A percentile compares a stretch with the other conserved stretches of the same genome.
Conservation (phyloP, 164 flowering plant species). For the Kalanchoe fedtschenkoi region DNA sequence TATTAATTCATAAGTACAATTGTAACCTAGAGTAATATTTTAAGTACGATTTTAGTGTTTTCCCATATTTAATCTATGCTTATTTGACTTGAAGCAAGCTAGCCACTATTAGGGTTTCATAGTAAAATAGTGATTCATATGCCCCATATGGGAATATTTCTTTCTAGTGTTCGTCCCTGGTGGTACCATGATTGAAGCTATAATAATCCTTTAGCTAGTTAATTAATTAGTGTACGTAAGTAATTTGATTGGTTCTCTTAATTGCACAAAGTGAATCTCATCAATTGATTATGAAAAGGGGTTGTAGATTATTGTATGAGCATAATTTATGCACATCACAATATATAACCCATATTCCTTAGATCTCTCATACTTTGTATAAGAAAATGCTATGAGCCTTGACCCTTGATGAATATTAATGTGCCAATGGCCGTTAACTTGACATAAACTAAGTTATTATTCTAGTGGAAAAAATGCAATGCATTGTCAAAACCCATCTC, state of each 20-base stretch:
- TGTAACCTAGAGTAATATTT: too few relatives aligned
- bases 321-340: background rate
- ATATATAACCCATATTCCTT: background rate
- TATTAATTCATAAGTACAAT: too few relatives aligned
- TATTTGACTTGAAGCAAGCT: conserved; percentile 1
- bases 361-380: background rate
- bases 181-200: background rate
- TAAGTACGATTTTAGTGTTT: too few relatives aligned
- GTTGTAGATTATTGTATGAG: background rate
- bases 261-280: conserved; percentile 1
- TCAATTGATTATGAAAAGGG: background rate
- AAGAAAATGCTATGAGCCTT: conserved; percentile 1
- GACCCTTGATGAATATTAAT: background rate
- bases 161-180: background rate
- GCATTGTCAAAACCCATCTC: background rate
- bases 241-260: background rate
- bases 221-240: background rate
- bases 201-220: background rate
- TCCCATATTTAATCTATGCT: background rate
- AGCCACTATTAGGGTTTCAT: background rate
- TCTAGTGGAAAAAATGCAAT: background rate
- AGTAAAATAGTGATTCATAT: background rate
- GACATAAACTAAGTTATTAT: background rate
- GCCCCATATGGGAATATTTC: conserved; percentile 1
- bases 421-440: background rate